Percentiles rank a stretch among this genome's conserved stretches.
Evolutionary conservation across 164 flowering plant genomes (phyloP).

Genomic region (Vitis labrusca): DNA sequence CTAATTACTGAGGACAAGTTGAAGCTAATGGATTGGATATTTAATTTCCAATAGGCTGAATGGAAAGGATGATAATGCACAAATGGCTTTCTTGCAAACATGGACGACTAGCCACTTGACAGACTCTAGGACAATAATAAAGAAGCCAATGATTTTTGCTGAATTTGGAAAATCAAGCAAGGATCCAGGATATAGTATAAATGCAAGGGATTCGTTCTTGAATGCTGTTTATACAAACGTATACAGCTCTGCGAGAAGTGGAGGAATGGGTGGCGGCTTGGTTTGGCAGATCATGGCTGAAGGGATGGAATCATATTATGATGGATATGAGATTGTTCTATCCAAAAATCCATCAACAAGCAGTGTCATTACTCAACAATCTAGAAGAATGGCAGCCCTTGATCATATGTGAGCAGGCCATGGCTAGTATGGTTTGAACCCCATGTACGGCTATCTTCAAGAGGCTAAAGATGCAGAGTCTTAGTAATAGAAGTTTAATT

Average conservation of each 20-base stretch:
- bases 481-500: too few relatives aligned
- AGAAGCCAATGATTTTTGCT: slow-evolving; percentile 30
- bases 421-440: not conserved
- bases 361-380: slow-evolving; percentile 25
- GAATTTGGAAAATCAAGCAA: slow-evolving; percentile 40
- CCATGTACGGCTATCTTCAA: too few relatives aligned
- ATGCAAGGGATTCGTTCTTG: slow-evolving; percentile 20
- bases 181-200: slow-evolving; percentile 19
- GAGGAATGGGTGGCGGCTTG: slow-evolving; percentile 31
- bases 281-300: slow-evolving; percentile 38
- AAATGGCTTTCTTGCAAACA: slow-evolving; percentile 22
- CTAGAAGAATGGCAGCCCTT: slow-evolving; percentile 21
- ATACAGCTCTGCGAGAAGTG: slow-evolving; percentile 17
- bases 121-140: slow-evolving; percentile 22
- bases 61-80: slow-evolving; percentile 18
- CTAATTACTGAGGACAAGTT: too few relatives aligned
- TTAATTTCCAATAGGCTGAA: slow-evolving; percentile 24
- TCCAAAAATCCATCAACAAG: slow-evolving; percentile 18
- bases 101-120: slow-evolving; percentile 29
- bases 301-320: slow-evolving; percentile 30
- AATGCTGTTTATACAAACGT: slow-evolving; percentile 13
- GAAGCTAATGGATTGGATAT: too few relatives aligned
- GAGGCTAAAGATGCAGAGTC: too few relatives aligned
- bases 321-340: slow-evolving; percentile 37
- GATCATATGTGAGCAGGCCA: slow-evolving; percentile 5